Evolutionary conservation across 2,329 filamentous ascomycete species (phyloP), one percentile per base, ranked within the genome.

Genomic region (Nectriaceae sp.): DNA sequence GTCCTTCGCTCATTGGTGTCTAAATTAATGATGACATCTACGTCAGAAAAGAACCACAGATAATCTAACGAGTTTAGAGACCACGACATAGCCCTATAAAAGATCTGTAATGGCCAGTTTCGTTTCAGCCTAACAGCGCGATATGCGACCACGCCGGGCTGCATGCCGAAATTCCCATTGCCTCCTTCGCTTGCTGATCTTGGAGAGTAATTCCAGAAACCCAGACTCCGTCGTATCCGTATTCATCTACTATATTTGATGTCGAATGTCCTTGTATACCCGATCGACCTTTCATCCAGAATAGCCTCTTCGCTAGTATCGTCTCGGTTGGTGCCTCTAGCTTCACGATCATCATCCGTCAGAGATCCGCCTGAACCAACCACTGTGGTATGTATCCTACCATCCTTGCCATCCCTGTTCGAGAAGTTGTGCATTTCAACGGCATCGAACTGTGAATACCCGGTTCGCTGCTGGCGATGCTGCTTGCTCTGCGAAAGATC

Each of bases 301-400:
- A 56, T 54, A 1, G 40, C 42, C 4, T 56, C 54, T 1, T 56
- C 44, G 2, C 54, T 56, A 4, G 16, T n/a, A 21, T 56, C 46
- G 1, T 46, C 51, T 16, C 38, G 5, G 1, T 19, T 11, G 2
- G 5, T 36, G 10, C 42, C 29, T 15, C 33, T 47, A 10, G 45
- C n/a, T 4, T 36, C 35, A 42, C 10, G 20, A 0, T 11, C 20
- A 6, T 42, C 49, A 1, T 40, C 26, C 26, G 26, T 31, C 26
- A 31, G 15, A 31, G 26, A 31, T 8, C 26, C 26, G 8, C 26
- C 26, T 31, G 26, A 31, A 31, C 26, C 26, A 31, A 31, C 8
- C 8, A 31, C 26, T 31, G 5, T 21, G 20, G 11, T 19, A 16
- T 31, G n/a, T 35, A 5, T 37, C 13, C 6, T 31, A 10, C 13